Conservation (phyloP, 495 filamentous ascomycete species). For the Hapsidospora chrysogenum region DNA sequence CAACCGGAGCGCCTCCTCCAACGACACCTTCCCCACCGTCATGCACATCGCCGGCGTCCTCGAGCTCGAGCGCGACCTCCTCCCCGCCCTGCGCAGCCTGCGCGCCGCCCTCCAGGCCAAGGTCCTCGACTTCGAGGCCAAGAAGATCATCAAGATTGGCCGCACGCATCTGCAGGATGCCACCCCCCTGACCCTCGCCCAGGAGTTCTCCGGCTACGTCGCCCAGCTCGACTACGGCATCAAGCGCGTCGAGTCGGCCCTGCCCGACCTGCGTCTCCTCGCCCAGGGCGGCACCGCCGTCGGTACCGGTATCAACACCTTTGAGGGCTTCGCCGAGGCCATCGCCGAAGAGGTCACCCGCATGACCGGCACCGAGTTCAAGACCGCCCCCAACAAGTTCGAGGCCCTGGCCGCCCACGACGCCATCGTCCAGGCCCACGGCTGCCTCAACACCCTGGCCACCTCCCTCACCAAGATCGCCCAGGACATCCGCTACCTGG, state of each 20-base stretch:
- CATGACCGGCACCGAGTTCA: constrained; percentile 84
- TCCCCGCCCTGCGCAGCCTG: constrained; percentile 68
- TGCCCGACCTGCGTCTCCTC: constrained; percentile 72
- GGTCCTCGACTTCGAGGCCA: constrained; percentile 69
- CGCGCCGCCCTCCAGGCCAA: constrained; percentile 73
- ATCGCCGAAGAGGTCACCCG: constrained; percentile 80
- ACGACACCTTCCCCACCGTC: constrained; percentile 98
- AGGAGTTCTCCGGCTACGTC: constrained; percentile 97
- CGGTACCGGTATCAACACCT: constrained; percentile 94
- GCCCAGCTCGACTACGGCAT: constrained; percentile 84
- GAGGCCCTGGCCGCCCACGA: constrained; percentile 97
- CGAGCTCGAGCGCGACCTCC: constrained; percentile 71
- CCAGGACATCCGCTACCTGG: constrained; percentile 93
- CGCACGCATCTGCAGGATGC: constrained; percentile 97
- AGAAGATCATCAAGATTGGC: constrained; percentile 93
- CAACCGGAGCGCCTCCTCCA: constrained; percentile 96
- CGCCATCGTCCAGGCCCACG: constrained; percentile 83
- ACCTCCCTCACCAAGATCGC: constrained; percentile 94
- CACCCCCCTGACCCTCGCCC: constrained; percentile 85
- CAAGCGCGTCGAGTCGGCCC: constrained; percentile 63
- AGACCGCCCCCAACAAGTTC: constrained; percentile 97
- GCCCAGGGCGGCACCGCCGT: constrained; percentile 96
- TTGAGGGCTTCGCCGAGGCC: constrained; percentile 83
- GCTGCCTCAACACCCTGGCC: constrained; percentile 85
- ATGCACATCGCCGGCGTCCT: constrained; percentile 98